Percentiles rank a stretch among this genome's conserved stretches.
Evolutionary conservation across 169 alveolate genomes (phyloP).

Genomic region (Perkinsus marinus): DNA sequence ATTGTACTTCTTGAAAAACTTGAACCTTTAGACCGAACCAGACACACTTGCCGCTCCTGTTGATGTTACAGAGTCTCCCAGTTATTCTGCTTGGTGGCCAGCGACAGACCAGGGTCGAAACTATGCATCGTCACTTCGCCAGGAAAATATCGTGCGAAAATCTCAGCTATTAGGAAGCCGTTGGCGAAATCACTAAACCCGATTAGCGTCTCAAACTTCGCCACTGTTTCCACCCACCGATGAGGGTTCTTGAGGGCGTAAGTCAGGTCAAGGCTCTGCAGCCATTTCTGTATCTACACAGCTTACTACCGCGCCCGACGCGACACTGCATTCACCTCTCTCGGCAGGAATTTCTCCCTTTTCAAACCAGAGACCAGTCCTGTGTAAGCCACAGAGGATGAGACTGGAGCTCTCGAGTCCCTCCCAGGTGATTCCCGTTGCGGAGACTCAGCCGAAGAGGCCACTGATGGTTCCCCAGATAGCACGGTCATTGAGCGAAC

Average conservation of each 20-base stretch:
- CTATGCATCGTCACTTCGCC: conserved; percentile 18
- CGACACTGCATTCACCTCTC: not conserved
- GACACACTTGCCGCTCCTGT: not conserved
- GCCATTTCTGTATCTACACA: conserved; percentile 5
- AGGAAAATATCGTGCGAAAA: conserved; percentile 15
- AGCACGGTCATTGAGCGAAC: no score
- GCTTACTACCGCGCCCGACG: no score
- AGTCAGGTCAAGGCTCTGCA: not conserved
- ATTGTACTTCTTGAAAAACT: conserved; percentile 9
- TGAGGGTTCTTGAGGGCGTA: not conserved
- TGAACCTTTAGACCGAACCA: not conserved
- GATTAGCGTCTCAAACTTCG: not conserved
- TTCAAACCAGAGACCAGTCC: not conserved
- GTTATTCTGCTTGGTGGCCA: conserved; percentile 11
- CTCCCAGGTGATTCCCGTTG: no score
- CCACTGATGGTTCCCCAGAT: no score
- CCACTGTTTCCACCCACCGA: not conserved
- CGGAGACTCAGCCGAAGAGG: no score
- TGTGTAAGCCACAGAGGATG: not conserved
- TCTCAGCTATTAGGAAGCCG: conserved; percentile 28
- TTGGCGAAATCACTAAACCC: conserved; percentile 17
- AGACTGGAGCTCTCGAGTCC: not conserved
- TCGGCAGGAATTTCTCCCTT: not conserved
- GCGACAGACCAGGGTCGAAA: conserved; percentile 17
- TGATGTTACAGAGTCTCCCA: conserved; percentile 11